Base-by-base conservation (phyloP, 805 yeast species). In the Candida tibetensis region DNA sequence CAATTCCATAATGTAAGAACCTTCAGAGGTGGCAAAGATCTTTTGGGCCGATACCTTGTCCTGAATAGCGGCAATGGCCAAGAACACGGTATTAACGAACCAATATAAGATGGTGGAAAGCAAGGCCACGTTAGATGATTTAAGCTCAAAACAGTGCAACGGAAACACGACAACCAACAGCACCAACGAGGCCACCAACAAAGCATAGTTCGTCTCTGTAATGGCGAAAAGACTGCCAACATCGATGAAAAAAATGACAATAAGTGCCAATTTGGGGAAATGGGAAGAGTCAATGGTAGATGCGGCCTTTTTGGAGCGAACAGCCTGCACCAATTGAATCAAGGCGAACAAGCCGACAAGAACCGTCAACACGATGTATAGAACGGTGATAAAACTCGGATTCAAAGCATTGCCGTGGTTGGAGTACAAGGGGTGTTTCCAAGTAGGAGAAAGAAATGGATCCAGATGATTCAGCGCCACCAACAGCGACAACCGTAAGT, bases 91-190 rank as follows among this genome's bases (percentile, higher is more conserved):
- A 4, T 46, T 36, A 4, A 41, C 32, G 10, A 55, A 34, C 62
- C 62, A 58, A 46, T 42, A 57, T 4, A 53, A 27, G 33, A 59
- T 45, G 10, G 51, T 43, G 2, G 62, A 47, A 8, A 55, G 57
- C 17, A 44, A 49, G 18, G 58, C 57, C 9, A 48, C 49, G 9
- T 36, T 30, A 1, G 60, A 46, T 18, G 54, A 47, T 17, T 50
- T 53, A 9, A 52, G 48, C 22, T 58, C 63, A 8, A 47, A 30
- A 9, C 36, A 31, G n/a, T 55, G 60, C 35, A 58, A 36, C 4
- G 63, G 62, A 4, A 57, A 30, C 12, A 55, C 40, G 14, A 48
- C 32, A 4, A 39, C 16, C 5, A 33, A 28, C 7, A 41, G 28
- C 6, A 33, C 30, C 19, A 23, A 28, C 5, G 41, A 18, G n/a